A percentile compares a stretch with the other conserved stretches of the same genome.
Conservation (phyloP, 2,329 filamentous ascomycete genomes). For the Botrytis fabae region DNA sequence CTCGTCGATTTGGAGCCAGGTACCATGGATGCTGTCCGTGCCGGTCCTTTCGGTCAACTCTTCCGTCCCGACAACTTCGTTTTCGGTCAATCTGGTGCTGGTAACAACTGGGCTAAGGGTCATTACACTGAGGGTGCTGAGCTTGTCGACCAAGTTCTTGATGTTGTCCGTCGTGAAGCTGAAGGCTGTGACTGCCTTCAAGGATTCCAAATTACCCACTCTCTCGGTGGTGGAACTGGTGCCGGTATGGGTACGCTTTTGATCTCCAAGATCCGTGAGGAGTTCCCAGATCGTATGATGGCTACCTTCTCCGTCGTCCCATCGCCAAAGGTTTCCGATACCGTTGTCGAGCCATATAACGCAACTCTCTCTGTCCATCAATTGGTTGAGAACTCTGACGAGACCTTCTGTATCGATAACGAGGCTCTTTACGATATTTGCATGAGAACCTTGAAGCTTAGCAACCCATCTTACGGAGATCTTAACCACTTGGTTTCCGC, state of each 20-base stretch:
- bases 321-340: conserved; percentile 99
- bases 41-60: conserved; percentile 96
- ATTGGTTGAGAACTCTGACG: conserved; percentile 99
- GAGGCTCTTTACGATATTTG: conserved; percentile 99
- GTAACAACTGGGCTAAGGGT: conserved; percentile 99
- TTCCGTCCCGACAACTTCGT: conserved; percentile 99
- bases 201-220: conserved; percentile 99
- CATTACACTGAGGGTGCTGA: conserved; percentile 99
- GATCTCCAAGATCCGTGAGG: conserved; percentile 99
- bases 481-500: conserved; percentile 99
- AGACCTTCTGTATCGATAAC: conserved; percentile 99
- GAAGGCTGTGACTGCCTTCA: conserved; percentile 99
- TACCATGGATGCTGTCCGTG: conserved; percentile 99
- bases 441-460: conserved; percentile 99
- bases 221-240: conserved; percentile 99
- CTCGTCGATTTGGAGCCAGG: conserved; percentile 99
- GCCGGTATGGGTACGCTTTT: conserved; percentile 99
- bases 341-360: conserved; percentile 99
- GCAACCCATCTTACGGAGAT: conserved; percentile 97
- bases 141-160: conserved; percentile 95
- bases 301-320: conserved; percentile 98
- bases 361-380: conserved; percentile 98
- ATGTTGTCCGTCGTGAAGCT: conserved; percentile 97
- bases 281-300: conserved; percentile 99
- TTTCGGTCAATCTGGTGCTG: conserved; percentile 98